Evolutionary conservation across 75 land plant genomes (phyloP).

Genomic region (Isoetes taiwanensis): DNA sequence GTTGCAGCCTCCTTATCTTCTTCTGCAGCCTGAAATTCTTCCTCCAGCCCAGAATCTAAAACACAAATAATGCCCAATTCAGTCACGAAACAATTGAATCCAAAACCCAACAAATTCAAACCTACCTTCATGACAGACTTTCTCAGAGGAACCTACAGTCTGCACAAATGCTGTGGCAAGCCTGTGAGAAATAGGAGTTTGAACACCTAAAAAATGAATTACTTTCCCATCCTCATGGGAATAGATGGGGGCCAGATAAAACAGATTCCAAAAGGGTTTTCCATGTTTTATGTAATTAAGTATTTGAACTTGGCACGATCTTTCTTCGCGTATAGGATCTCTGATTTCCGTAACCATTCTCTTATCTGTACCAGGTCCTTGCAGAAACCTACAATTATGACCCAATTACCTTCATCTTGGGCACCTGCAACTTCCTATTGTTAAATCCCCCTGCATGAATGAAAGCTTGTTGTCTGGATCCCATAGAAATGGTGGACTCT

Average conservation of each 20-base stretch:
- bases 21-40: slow-evolving; percentile 38
- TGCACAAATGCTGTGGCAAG: slow-evolving; percentile 1
- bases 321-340: slow-evolving; percentile 71
- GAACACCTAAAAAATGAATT: slow-evolving; percentile 69
- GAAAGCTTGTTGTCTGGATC: too few relatives aligned
- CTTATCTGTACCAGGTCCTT: slow-evolving; percentile 68
- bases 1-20: slow-evolving; percentile 46
- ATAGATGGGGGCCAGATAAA: slow-evolving; percentile 75
- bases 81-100: too few relatives aligned
- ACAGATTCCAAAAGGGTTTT: slow-evolving; percentile 65
- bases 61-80: too few relatives aligned
- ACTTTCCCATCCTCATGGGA: slow-evolving; percentile 53
- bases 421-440: too few relatives aligned
- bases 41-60: slow-evolving; percentile 31
- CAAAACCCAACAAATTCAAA: too few relatives aligned
- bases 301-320: slow-evolving; percentile 43
- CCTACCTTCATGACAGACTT: too few relatives aligned
- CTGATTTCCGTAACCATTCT: slow-evolving; percentile 61
- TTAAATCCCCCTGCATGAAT: too few relatives aligned
- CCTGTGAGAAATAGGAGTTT: slow-evolving; percentile 40
- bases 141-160: too few relatives aligned
- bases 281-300: slow-evolving; percentile 74
- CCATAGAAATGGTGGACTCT: too few relatives aligned
- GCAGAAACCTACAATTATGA: slow-evolving; percentile 63
- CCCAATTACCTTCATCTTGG: too few relatives aligned